A percentile compares a stretch with the other conserved stretches of the same genome.
phyloP scores from a whole-genome alignment of 257 asterid genomes.

The Solanum lycopersicoides region DNA sequence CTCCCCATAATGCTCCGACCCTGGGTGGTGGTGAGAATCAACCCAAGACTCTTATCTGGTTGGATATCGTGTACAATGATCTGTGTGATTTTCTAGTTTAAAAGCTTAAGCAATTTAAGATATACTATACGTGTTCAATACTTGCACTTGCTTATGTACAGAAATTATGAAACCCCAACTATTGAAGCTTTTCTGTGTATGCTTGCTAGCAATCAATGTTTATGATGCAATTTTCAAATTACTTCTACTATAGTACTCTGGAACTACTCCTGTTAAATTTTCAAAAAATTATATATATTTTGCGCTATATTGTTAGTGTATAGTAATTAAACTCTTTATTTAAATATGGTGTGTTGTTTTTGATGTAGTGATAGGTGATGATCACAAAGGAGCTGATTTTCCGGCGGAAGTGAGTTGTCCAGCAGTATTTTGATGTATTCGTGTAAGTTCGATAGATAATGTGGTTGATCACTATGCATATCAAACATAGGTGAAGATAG shows the following conservation, averaged over 20 bases:
- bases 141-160: background rate
- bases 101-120: background rate
- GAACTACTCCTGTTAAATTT: background rate
- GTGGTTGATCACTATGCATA: conserved; percentile 66
- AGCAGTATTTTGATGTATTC: conserved; percentile 56
- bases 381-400: conserved; percentile 33
- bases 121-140: background rate
- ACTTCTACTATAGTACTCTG: background rate
- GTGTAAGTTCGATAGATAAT: conserved; percentile 65
- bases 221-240: background rate
- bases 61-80: background rate
- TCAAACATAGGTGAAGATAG: conserved; percentile 65
- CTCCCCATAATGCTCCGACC: background rate
- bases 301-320: background rate
- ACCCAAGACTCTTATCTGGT: background rate
- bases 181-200: background rate
- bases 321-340: background rate
- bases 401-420: conserved; percentile 57
- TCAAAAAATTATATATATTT: background rate
- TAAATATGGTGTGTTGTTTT: background rate
- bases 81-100: background rate
- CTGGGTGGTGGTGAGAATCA: background rate
- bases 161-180: conserved; percentile 24
- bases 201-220: too few species aligned
- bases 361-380: conserved; percentile 13